These are phyloP conservation scores for Saitozyma sp. DNA, from an alignment of 768 basidiomycete genomes.

Conservation along the genomic window DNA sequence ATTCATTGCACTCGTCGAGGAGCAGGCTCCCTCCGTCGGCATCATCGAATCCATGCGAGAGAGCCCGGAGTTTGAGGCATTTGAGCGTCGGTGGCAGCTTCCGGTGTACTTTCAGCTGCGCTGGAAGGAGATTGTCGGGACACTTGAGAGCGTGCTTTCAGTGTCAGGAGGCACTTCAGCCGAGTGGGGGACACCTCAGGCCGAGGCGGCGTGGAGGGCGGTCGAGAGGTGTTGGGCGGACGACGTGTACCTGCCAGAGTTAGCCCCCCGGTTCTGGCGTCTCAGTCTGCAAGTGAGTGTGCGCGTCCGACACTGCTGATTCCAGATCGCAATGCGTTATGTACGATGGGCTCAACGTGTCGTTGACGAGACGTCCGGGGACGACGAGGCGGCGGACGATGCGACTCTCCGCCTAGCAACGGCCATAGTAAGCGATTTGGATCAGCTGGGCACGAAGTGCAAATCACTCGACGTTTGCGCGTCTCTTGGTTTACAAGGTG, in stretches of 20 bases:
- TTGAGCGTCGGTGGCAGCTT: conserved; percentile 89
- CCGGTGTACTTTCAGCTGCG: conserved; percentile 95
- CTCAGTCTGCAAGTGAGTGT: conserved; percentile 77
- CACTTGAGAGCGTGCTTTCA: conserved; percentile 68
- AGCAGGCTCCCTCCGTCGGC: conserved; percentile 71
- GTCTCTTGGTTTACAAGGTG: too few species aligned
- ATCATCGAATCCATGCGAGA: conserved; percentile 71
- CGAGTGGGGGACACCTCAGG: conserved; percentile 58
- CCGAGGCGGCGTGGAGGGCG: conserved; percentile 68
- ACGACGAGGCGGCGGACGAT: conserved; percentile 55
- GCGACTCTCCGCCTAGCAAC: conserved; percentile 37
- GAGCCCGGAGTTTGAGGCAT: conserved; percentile 69
- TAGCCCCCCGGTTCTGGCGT: conserved; percentile 85
- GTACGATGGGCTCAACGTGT: not conserved
- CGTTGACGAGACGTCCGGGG: conserved; percentile 9
- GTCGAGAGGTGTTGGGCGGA: conserved; percentile 81
- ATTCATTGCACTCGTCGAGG: conserved; percentile 79
- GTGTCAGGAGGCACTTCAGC: not conserved
- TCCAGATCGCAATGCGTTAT: conserved; percentile 58
- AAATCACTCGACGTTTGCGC: too few species aligned
- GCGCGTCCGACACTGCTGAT: conserved; percentile 26
- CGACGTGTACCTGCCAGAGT: conserved; percentile 78
- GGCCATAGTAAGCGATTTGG: conserved; percentile 15
- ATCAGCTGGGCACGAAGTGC: not conserved
- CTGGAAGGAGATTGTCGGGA: conserved; percentile 87